Conservation (phyloP, 2,329 filamentous ascomycete genomes). For the Laburnicola sp. region DNA sequence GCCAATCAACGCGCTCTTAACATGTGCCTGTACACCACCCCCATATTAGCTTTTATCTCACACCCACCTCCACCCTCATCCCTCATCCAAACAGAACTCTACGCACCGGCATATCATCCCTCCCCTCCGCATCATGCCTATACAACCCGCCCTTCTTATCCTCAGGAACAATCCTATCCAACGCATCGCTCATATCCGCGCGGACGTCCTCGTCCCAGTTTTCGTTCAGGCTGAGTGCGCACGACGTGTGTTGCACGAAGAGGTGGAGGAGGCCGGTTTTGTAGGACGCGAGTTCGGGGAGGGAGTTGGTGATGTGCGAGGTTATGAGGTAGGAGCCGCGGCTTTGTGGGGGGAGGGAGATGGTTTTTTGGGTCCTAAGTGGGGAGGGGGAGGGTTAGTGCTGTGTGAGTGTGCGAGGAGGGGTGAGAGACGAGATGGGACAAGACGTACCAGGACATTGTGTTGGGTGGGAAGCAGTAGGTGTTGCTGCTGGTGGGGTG, state of each 20-base stretch:
- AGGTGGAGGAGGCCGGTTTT: conserved; percentile 75
- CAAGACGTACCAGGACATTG: conserved; percentile 36
- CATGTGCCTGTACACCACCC: conserved; percentile 66
- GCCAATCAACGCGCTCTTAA: conserved; percentile 88
- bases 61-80: neutral
- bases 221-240: conserved; percentile 89
- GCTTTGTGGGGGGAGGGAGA: conserved; percentile 74
- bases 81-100: conserved; percentile 5
- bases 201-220: conserved; percentile 87
- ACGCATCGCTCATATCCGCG: conserved; percentile 87
- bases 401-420: neutral
- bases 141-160: conserved; percentile 69
- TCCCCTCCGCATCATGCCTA: conserved; percentile 81
- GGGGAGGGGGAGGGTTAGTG: conserved; percentile 3
- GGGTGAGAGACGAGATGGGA: conserved; percentile 1
- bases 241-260: conserved; percentile 94
- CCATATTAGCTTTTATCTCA: conserved; percentile 4
- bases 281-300: conserved; percentile 82
- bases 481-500: conserved; percentile 21
- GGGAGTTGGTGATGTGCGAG: conserved; percentile 66
- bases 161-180: conserved; percentile 86
- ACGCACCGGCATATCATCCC: conserved; percentile 88
- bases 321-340: conserved; percentile 91
- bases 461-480: conserved; percentile 31
- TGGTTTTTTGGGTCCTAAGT: conserved; percentile 70